These are phyloP conservation scores for Citrus maxima DNA, from an alignment of 345 rosid genomes.

Conservation along the genomic window DNA sequence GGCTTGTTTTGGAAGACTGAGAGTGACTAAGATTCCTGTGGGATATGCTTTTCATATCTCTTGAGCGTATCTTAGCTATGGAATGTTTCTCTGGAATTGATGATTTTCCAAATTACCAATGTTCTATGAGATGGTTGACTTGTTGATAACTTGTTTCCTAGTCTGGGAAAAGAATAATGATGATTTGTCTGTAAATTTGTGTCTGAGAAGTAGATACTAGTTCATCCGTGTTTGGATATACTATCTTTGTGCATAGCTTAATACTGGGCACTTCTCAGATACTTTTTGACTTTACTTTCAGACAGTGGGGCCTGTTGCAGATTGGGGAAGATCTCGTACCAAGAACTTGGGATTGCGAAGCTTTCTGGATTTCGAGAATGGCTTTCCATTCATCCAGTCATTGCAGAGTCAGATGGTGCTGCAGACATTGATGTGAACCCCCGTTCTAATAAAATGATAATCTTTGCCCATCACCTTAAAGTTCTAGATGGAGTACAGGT, in stretches of 20 bases:
- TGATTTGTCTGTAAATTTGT: neutral
- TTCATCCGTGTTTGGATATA: neutral
- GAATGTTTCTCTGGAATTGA: neutral
- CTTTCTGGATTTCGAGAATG: conserved; percentile 77
- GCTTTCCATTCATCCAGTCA: conserved; percentile 78
- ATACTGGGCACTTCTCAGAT: conserved; percentile 6
- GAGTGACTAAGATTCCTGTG: neutral
- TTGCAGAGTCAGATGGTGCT: conserved; percentile 41
- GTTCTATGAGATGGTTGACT: neutral
- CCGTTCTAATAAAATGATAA: conserved; percentile 66
- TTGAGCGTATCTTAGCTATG: neutral
- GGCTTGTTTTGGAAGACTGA: neutral
- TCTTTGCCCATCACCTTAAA: conserved; percentile 95
- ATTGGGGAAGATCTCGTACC: conserved; percentile 52
- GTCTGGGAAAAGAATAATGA: neutral
- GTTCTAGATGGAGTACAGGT: conserved; percentile 96
- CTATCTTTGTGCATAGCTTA: neutral
- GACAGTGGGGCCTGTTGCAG: conserved; percentile 32
- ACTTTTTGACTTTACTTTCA: conserved; percentile 25
- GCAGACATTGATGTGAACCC: conserved; percentile 40
- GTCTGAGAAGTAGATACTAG: neutral
- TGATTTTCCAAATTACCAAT: neutral
- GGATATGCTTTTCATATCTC: neutral
- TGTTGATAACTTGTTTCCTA: neutral
- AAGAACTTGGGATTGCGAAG: conserved; percentile 95